Base-by-base conservation (phyloP, 2,329 filamentous ascomycete genomes). In the Eutypella sp. region DNA sequence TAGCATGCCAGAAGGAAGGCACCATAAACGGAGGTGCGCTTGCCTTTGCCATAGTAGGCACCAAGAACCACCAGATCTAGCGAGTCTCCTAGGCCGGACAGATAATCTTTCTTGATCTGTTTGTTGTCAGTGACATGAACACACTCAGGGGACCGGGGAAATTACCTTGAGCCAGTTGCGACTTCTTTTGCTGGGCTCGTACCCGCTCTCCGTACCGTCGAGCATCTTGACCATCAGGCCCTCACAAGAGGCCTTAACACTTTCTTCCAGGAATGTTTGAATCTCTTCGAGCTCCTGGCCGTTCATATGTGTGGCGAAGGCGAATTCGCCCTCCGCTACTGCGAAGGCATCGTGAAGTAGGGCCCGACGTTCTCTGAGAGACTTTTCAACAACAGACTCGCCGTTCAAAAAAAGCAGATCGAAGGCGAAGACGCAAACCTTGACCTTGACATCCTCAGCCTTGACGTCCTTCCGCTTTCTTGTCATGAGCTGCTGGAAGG, bases 201-300 rank as follows among this genome's bases (percentile, higher is more conserved):
- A 99, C 57, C 88, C 89, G 56, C 89, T 95, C 67, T 96, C 92
- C 6, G 80, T 74, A 1, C 92, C 93, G 64, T 97, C 92, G 48
- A 99, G 71, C 93, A 99, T 99, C 74, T 99, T 99, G 13, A 99
- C 93, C 93, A 99, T 99, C 44, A 99, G 74, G 10, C 93, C 93
- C 72, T 99, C 93, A 62, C 93, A 99, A 0, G 89, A 95, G 2
- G 91, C 89, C 67, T 96, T 96, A 53, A 99, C 87, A 58, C 88
- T 93, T 48, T 97, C 92, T 60, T 99, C 93, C 2, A 99, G 76
- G 58, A 99, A 87, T 1, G 76, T 78, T 62, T 97, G 92, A 45
- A 99, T 99, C 60, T 95, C 89, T 44, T 97, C 92, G 3, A 99
- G 76, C 55, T 96, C 89, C 58, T 85, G 87, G 10, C 88, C 88